Percentiles rank a stretch among this genome's conserved stretches.
Evolutionary conservation across 768 basidiomycete genomes (phyloP).

Genomic region (Naganishia vishniacii): DNA sequence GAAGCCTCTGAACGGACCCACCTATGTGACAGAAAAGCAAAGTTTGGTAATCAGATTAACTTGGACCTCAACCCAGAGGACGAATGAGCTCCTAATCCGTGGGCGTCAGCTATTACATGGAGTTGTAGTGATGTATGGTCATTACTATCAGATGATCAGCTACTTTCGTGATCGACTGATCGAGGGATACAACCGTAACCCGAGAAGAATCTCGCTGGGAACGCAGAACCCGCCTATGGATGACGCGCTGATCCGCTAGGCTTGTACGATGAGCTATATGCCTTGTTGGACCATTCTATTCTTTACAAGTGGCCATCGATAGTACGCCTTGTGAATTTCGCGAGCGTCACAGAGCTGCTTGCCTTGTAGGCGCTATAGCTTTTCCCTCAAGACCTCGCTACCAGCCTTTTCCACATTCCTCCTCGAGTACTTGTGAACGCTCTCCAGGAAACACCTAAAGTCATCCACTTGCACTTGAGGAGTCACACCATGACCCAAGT

Average conservation of each 20-base stretch:
- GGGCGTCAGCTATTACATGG: too few species aligned
- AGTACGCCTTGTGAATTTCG: too few species aligned
- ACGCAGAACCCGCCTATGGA: too few species aligned
- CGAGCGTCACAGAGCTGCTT: too few species aligned
- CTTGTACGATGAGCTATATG: too few species aligned
- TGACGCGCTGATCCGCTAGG: too few species aligned
- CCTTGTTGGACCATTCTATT: too few species aligned
- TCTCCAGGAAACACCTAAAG: conserved; percentile 82
- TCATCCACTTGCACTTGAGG: conserved; percentile 93
- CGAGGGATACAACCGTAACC: too few species aligned
- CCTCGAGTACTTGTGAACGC: conserved; percentile 50
- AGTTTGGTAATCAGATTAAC: conserved; percentile 89
- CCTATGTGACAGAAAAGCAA: conserved; percentile 58
- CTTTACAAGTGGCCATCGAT: not conserved
- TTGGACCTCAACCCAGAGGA: conserved; percentile 58
- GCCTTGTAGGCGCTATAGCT: not conserved
- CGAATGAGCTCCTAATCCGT: not conserved
- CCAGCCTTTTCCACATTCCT: conserved; percentile 8
- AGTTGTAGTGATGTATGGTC: too few species aligned
- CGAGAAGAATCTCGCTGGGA: too few species aligned
- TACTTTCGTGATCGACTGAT: too few species aligned
- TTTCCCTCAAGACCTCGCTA: not conserved
- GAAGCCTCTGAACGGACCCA: not conserved
- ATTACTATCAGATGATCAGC: too few species aligned
- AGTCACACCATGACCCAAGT: conserved; percentile 94